Evolutionary conservation across 768 basidiomycete species (phyloP).

Genomic region (Phallus indusiatus): DNA sequence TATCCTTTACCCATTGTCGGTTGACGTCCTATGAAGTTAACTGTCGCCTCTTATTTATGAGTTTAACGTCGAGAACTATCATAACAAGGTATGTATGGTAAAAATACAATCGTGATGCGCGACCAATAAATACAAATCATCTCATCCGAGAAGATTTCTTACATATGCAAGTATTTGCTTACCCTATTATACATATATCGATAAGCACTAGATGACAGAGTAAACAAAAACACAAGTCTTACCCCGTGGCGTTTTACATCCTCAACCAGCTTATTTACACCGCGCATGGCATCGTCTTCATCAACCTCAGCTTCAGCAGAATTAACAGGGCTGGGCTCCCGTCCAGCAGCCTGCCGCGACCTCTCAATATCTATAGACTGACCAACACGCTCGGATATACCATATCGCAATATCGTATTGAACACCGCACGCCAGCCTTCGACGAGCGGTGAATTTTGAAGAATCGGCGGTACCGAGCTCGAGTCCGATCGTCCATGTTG

Average conservation of each 20-base stretch:
- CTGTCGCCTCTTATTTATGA: no score
- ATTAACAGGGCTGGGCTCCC: no score
- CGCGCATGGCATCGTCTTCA: conserved; percentile 12
- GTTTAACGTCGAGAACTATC: background rate
- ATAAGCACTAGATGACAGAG: conserved; percentile 4
- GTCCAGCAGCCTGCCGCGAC: conserved; percentile 8
- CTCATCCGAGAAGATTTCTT: conserved; percentile 51
- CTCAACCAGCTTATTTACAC: conserved; percentile 66
- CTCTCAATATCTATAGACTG: conserved; percentile 20
- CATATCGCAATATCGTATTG: conserved; percentile 55
- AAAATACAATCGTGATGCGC: background rate
- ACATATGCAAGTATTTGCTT: conserved; percentile 67
- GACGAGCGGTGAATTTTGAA: conserved; percentile 21
- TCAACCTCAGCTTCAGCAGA: conserved; percentile 30
- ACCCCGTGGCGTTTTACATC: conserved; percentile 69
- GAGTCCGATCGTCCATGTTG: conserved; percentile 25
- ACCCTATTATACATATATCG: conserved; percentile 33
- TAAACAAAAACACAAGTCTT: conserved; percentile 17
- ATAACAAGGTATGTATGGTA: background rate
- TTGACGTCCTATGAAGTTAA: background rate
- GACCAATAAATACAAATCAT: background rate
- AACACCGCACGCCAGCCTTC: conserved; percentile 83
- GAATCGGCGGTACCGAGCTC: conserved; percentile 7
- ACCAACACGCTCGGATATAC: conserved; percentile 44
- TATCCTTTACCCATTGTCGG: no score